Conservation (phyloP, 768 basidiomycete species). For the Mycena kentingensis region DNA sequence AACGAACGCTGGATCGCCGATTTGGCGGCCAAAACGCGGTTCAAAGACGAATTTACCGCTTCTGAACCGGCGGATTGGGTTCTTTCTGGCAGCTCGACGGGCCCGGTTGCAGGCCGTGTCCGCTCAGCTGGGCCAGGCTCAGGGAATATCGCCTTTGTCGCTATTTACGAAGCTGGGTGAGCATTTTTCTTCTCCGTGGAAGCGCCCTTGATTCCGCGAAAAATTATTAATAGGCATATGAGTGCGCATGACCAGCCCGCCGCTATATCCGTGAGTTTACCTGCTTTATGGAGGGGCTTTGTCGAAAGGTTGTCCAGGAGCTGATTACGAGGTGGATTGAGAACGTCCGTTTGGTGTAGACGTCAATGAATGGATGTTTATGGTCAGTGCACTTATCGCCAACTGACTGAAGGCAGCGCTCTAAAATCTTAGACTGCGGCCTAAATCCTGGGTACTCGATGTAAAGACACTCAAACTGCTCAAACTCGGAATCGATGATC, state of each 20-base stretch:
- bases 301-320: background rate
- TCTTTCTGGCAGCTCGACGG: constrained; percentile 29
- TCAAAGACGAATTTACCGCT: constrained; percentile 38
- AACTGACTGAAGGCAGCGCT: no score
- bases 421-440: no score
- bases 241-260: background rate
- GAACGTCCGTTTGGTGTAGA: no score
- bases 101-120: constrained; percentile 43
- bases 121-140: constrained; percentile 43
- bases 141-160: constrained; percentile 52
- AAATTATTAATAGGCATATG: background rate
- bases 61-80: constrained; percentile 36
- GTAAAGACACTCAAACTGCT: no score
- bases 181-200: background rate
- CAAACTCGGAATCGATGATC: no score
- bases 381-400: no score
- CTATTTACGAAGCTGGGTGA: constrained; percentile 53
- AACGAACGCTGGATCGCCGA: constrained; percentile 43
- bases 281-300: background rate
- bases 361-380: no score
- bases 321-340: background rate
- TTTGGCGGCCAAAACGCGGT: constrained; percentile 42
- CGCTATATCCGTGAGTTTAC: background rate
- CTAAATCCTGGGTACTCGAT: no score
- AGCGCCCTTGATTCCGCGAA: no score